Evolutionary conservation across 2,329 filamentous ascomycete genomes (phyloP), one percentile per base, ranked within the genome.

Genomic region (Curvularia spicifera): DNA sequence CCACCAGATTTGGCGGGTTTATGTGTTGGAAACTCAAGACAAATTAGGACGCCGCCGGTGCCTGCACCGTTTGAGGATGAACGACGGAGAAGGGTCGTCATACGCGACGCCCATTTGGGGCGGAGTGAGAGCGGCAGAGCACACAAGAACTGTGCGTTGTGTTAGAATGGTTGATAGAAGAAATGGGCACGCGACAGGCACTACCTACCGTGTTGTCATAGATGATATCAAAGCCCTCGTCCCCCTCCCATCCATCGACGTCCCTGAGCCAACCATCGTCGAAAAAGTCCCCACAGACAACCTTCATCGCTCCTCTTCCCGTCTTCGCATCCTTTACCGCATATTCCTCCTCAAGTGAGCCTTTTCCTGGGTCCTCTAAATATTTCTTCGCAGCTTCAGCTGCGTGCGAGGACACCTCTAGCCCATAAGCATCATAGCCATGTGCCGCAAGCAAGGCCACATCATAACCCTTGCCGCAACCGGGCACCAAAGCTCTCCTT

Each of bases 401-500:
- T 7, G 81, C 86, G 18, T 77, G 79, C 8, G 80, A 69, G 44
- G 87, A 88, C 54, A 85, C 83, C 71, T 96, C 92, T 1, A 96
- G 78, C 0, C 91, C 93, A 68, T 86, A 88, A 1, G 87, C 87
- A 76, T 96, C 89, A 73, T 91, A 95, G 1, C 92, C 92, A 70
- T 89, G 86, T 9, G 86, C 85, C 49, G 87, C 85, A 44, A 96
- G 83, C 37, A 96, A 81, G 9, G 91, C 81, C 1, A 92, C 90
- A 78, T 96, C 93, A 71, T 95, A 89, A 5, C 92, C 93, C 46
- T 85, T 84, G 0, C 92, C 93, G 76, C 92, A 96, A 5, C 91
- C 92, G 0, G 92, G 90, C 0, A 96, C 89, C 8, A 96, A 80
- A 1, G 89, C 91, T 56, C 80, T 81, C 66, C 84, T 85, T 55